A percentile compares a stretch with the other conserved stretches of the same genome.
Conservation (phyloP, 2,329 filamentous ascomycete genomes). For the Verticillium albo-atrum region DNA sequence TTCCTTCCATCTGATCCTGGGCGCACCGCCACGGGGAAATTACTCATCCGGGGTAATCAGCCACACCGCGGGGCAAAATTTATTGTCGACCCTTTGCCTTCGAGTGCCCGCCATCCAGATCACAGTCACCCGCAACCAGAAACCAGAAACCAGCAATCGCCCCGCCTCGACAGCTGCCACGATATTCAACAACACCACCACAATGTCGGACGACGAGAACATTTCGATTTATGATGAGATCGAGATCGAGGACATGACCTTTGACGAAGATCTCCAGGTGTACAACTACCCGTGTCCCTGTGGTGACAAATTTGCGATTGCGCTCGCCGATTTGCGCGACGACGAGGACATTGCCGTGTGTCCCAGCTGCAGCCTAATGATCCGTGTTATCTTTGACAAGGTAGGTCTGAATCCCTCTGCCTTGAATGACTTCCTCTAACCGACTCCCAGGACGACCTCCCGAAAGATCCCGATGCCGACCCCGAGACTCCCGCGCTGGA, state of each 20-base stretch:
- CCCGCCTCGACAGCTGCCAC: neutral
- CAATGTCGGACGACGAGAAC: conserved; percentile 59
- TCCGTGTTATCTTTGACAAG: conserved; percentile 85
- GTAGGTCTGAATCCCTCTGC: conserved; percentile 41
- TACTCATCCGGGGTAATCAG: conserved; percentile 3
- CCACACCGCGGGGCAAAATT: conserved; percentile 12
- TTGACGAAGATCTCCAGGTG: conserved; percentile 73
- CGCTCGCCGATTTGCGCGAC: conserved; percentile 77
- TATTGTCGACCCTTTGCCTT: neutral
- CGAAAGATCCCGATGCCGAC: conserved; percentile 28
- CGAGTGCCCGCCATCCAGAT: neutral
- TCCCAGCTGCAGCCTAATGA: conserved; percentile 96
- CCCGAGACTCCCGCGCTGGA: conserved; percentile 23
- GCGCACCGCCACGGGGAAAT: neutral
- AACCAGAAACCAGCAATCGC: neutral
- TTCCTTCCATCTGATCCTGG: neutral
- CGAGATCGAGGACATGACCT: conserved; percentile 98
- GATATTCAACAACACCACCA: conserved; percentile 13
- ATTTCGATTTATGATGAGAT: conserved; percentile 92
- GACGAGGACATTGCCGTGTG: conserved; percentile 95
- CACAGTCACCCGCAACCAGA: neutral
- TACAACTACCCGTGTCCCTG: conserved; percentile 97
- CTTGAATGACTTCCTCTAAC: neutral
- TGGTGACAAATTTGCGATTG: conserved; percentile 93
- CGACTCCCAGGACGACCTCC: conserved; percentile 36